phyloP scores from a whole-genome alignment of 108 stramenopile species.

The Aurantiochytrium sp. region DNA sequence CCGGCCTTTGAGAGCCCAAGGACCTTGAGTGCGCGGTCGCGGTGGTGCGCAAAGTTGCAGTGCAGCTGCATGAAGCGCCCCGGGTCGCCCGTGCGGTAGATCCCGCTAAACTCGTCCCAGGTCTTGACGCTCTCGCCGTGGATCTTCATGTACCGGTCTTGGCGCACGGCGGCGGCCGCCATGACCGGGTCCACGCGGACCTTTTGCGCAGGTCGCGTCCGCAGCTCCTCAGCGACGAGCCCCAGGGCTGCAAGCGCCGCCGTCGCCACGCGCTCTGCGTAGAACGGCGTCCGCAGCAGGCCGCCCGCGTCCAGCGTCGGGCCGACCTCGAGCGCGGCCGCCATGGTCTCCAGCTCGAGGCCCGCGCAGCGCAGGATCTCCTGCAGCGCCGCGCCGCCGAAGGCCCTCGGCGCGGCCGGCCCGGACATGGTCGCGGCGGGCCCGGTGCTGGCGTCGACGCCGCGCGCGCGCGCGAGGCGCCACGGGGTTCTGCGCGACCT shows the following conservation, averaged over 20 bases:
- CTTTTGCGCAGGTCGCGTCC: not conserved
- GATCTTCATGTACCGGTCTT: not conserved
- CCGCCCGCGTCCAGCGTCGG: not conserved
- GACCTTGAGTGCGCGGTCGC: not conserved
- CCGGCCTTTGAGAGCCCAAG: not conserved
- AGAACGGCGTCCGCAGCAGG: not conserved
- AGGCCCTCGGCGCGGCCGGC: too few relatives aligned
- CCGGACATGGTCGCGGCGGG: too few relatives aligned
- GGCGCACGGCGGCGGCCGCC: not conserved
- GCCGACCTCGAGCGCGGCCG: not conserved
- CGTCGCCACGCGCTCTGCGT: not conserved
- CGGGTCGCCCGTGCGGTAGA: not conserved
- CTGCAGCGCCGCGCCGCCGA: too few relatives aligned
- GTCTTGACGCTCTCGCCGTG: not conserved
- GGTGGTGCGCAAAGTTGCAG: not conserved
- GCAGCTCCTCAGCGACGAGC: not conserved
- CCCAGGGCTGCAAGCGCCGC: not conserved
- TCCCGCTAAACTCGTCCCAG: not conserved
- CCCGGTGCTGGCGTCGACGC: too few relatives aligned
- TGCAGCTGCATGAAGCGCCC: not conserved
- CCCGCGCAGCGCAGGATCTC: not conserved
- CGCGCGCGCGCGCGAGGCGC: too few relatives aligned
- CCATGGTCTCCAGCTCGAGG: not conserved
- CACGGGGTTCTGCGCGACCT: too few relatives aligned
- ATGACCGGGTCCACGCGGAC: not conserved